A percentile compares a stretch with the other conserved stretches of the same genome.
These are phyloP conservation scores for Batkoa obscura DNA, from an alignment of 371 early-diverging fungal species.

Conservation along the genomic window DNA sequence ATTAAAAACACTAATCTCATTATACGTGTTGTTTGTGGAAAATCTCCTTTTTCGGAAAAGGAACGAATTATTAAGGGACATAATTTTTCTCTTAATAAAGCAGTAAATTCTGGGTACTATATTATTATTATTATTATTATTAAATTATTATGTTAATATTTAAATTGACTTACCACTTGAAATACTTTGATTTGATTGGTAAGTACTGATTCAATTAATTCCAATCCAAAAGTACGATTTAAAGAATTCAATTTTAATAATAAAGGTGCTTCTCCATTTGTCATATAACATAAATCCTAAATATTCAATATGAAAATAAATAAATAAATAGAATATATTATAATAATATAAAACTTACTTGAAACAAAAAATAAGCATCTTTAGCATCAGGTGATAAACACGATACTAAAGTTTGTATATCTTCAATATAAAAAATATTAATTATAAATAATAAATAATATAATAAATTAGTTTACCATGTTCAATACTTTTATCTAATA, in stretches of 20 bases:
- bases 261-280: constrained; percentile 36
- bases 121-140: no score
- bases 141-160: background rate
- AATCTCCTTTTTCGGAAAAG: constrained; percentile 74
- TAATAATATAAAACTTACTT: constrained; percentile 19
- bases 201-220: constrained; percentile 78
- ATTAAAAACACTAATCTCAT: constrained; percentile 63
- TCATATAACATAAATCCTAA: constrained; percentile 49
- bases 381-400: constrained; percentile 10
- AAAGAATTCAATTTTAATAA: constrained; percentile 43
- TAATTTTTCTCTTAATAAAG: constrained; percentile 52
- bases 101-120: constrained; percentile 52
- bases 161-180: constrained; percentile 28
- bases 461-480: background rate
- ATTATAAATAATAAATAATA: background rate
- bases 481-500: background rate
- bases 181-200: constrained; percentile 57
- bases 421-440: background rate
- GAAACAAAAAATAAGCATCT: constrained; percentile 74
- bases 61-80: constrained; percentile 76
- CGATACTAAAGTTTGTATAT: background rate
- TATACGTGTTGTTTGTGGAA: constrained; percentile 63
- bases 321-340: background rate
- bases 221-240: constrained; percentile 69
- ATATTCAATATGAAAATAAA: background rate